Base-by-base conservation (phyloP, 2,329 filamentous ascomycete species). In the Colletotrichum ledebouriae region DNA sequence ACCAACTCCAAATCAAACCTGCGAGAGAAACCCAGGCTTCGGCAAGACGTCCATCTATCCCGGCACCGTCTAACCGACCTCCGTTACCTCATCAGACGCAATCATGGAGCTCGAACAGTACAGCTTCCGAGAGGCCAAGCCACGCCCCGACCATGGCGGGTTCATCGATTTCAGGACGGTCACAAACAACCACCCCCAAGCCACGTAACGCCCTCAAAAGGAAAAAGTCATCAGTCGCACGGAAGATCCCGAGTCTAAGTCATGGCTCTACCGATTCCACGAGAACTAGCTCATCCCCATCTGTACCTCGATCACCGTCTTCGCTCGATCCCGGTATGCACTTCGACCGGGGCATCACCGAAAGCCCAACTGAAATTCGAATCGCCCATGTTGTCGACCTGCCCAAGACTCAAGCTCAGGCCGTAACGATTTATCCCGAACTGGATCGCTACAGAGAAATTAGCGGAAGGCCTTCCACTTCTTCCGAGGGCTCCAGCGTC, bases 361-460 rank as follows among this genome's bases (percentile, higher is more conserved):
- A 80, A 41, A 86, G 82, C 50, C 82, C 84, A 0, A 78, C 78
- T 44, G 81, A 84, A 46, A 78, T 82, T n/a, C 78, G 78, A 46
- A 67, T 78, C 10, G 78, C 80, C 9, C 83, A 84, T 44, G 76
- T 76, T n/a, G 69, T 80, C 22, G 84, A 86, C 46, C 72, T 80
- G 39, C 76, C 78, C 39, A 80, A 77, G 47, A 74, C 78, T 0
- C 74, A 73, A 25, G 74, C 77, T 6, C 83, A 82, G 22, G 77
- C 82, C 6, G 80, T 84, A 44, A 82, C 81, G 12, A 83, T 87
- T 62, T 87, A 87, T 70, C 88, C 88, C 2, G 88, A 90, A 71
- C 76, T 90, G 17, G 88, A 90, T 74, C 83, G 88, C 37, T 90
- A 90, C 73, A 82, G 86, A 71, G 79, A 84, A 62, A 75, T 83